Percentiles rank a stretch among this genome's conserved stretches.
Evolutionary conservation across 176 grass and related monocot genomes (phyloP).

Genomic region (Pharus latifolius): DNA sequence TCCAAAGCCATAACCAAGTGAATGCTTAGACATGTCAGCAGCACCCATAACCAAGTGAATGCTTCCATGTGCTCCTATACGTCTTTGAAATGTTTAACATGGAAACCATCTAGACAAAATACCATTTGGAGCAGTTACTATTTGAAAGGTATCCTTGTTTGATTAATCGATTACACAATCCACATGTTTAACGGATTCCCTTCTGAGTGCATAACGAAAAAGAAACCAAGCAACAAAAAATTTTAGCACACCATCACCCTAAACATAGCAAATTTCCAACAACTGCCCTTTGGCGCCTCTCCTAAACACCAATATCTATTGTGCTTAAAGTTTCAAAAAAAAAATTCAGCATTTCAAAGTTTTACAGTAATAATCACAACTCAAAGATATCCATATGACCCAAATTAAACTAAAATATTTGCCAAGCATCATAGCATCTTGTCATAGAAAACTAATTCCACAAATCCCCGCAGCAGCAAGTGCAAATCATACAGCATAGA

Average conservation of each 20-base stretch:
- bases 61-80: neutral
- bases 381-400: no score
- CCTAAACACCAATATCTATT: neutral
- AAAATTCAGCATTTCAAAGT: no score
- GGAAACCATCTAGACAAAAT: neutral
- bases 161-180: neutral
- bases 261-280: neutral
- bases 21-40: neutral
- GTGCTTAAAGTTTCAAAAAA: neutral
- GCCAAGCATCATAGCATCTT: no score
- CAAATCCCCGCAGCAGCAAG: neutral
- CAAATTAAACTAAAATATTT: no score
- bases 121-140: neutral
- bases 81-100: neutral
- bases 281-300: neutral
- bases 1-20: neutral
- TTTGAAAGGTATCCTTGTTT: constrained; percentile 12
- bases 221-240: constrained; percentile 7
- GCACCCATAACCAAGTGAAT: neutral
- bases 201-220: neutral
- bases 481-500: neutral
- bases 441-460: neutral
- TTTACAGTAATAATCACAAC: no score
- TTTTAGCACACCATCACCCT: neutral
- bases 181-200: neutral